Base-by-base conservation (phyloP, 2,329 filamentous ascomycete species). In the Alternaria brassicae region DNA sequence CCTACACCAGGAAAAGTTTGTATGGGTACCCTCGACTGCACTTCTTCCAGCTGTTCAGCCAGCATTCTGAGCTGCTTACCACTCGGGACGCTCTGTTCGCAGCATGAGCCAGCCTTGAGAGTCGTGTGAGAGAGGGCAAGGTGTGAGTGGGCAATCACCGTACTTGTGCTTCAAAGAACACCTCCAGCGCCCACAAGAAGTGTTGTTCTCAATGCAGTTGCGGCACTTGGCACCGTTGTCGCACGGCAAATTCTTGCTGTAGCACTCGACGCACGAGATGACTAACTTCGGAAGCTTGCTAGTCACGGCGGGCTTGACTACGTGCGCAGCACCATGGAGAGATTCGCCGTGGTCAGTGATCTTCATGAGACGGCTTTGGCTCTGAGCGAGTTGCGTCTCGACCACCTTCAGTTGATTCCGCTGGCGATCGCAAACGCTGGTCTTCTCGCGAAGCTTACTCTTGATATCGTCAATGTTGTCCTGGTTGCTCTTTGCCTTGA, bases 221-320 rank as follows among this genome's bases (percentile, higher is more conserved):
- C 58, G 62, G 59, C 74, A 77, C 17, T 25, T 57, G 6, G 59
- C 53, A 5, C 45, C 49, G 21, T 55, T 56, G 32, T 77, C 74
- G 57, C 74, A 77, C 1, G 50, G 21, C 3, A 64, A 6, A 21
- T 71, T 72, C 23, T 65, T 68, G 36, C 56, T 53, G 49, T 71
- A 75, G 58, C 74, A 77, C 30, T 75, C 69, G 1, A 65, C 61
- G 56, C 74, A 77, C 2, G 65, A 34, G 52, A 74, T 53, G 2
- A 75, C 69, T 6, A 40, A 23, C 19, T 23, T 40, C 3, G 37
- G 37, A 23, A 40, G 37, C 19, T 23, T 40, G 37, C 37, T 40
- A 1, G 50, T 50, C 8, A 41, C 50, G 1, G 71, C 68, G 0
- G 76, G 60, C 44, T 69, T 72, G 8, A 75, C 69, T 2, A 74